Evolutionary conservation across 306 rosid species (phyloP).

Genomic region (Lablab purpureus): DNA sequence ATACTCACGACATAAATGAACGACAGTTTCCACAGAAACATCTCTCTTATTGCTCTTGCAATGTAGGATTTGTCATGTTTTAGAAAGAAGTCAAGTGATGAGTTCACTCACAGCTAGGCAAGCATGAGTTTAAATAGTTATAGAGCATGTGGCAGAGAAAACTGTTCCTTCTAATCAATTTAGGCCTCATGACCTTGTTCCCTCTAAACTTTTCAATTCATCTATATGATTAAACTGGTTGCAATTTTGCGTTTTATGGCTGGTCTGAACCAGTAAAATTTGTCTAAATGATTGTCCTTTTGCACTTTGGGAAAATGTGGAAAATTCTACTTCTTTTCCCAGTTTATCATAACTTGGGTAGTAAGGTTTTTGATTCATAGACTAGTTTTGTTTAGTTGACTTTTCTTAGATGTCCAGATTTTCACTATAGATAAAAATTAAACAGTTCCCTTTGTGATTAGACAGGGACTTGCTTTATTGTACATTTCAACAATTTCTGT

Average conservation of each 20-base stretch:
- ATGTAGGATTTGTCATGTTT: background rate
- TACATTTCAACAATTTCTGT: conserved; percentile 1
- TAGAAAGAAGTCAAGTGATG: background rate
- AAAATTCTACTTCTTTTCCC: background rate
- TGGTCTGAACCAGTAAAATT: background rate
- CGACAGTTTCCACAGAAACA: background rate
- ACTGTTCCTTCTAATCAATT: background rate
- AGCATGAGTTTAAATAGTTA: background rate
- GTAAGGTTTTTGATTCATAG: conserved; percentile 1
- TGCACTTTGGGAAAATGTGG: background rate
- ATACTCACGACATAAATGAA: background rate
- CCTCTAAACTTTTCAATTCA: background rate
- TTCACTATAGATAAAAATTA: conserved; percentile 19
- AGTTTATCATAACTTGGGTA: background rate
- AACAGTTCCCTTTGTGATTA: background rate
- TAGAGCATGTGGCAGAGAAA: background rate
- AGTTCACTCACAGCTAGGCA: background rate
- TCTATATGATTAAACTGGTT: background rate
- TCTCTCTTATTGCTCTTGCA: background rate
- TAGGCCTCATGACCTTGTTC: background rate
- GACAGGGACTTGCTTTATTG: background rate
- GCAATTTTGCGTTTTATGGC: background rate
- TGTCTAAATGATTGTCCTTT: background rate
- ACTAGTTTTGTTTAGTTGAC: background rate
- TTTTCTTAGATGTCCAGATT: conserved; percentile 21